Evolutionary conservation across 805 yeast species (phyloP), one percentile per base, ranked within the genome.

Genomic region (Kuraishia cidri): DNA sequence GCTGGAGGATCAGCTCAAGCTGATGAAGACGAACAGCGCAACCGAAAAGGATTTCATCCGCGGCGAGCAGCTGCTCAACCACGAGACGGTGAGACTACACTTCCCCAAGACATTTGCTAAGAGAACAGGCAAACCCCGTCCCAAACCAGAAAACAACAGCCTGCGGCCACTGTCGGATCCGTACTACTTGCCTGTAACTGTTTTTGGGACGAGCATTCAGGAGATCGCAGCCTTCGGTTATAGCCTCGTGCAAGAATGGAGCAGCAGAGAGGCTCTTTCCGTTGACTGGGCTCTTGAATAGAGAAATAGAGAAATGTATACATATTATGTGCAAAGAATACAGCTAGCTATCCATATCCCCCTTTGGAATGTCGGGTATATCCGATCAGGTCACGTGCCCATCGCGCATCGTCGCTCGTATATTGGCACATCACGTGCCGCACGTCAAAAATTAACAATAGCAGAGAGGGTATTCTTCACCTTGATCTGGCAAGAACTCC

Each of bases 101-200:
- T 32, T 22, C 14, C 35, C 35, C 3, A 16, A n/a, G 14, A 7
- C 21, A 3, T 20, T 20, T 9, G 22, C 16, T 10, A 27, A 26
- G 8, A 32, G 35, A 10, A 14, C 14, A 4, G 7, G 10, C 15
- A 15, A 6, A 9, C 26, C 19, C 14, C n/a, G 17, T 16, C 16
- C 16, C 7, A 24, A 16, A 14, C 12, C 22, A 13, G 13, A 14
- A n/a, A 26, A 19, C 28, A n/a, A 24, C 20, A 24, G 33, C 20
- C 8, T 23, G 23, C 23, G 24, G 28, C 28, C 33, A n/a, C 7
- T 17, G 24, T 11, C n/a, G 10, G 33, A 31, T 11, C n/a, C 27
- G 12, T 31, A 16, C 27, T 31, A 31, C 20, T 13, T 31, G 28
- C 33, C 33, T 5, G 24, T 31, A 15, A 15, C 28, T 4, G 10